A percentile compares a stretch with the other conserved stretches of the same genome.
Conservation (phyloP, 345 rosid genomes). For the Citrus glauca region DNA sequence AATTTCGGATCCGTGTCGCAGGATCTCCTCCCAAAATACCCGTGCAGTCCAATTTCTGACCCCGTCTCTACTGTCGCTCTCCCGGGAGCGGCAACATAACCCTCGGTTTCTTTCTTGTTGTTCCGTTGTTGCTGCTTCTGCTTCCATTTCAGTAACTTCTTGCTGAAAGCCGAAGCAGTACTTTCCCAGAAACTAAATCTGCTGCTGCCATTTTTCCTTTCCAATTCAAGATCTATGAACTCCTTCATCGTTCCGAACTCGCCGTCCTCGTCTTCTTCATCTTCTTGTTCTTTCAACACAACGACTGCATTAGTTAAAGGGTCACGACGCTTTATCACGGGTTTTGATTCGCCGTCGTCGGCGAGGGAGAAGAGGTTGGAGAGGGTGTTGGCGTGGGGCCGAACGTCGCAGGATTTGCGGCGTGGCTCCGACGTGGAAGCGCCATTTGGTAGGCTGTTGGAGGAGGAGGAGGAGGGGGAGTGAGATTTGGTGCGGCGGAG, state of each 20-base stretch:
- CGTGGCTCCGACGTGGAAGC: slow-evolving; percentile 35
- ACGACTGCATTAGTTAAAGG: not conserved
- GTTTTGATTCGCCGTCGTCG: slow-evolving; percentile 14
- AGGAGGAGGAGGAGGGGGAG: slow-evolving; percentile 36
- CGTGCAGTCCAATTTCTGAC: slow-evolving; percentile 42
- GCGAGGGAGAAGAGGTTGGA: slow-evolving; percentile 42
- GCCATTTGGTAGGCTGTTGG: slow-evolving; percentile 20
- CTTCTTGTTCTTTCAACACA: slow-evolving; percentile 14
- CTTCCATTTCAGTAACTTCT: slow-evolving; percentile 52
- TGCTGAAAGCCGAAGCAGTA: slow-evolving; percentile 44
- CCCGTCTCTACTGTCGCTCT: slow-evolving; percentile 35
- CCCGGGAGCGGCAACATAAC: slow-evolving; percentile 5
- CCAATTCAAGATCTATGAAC: slow-evolving; percentile 62
- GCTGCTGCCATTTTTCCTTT: slow-evolving; percentile 24
- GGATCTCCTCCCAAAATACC: slow-evolving; percentile 47
- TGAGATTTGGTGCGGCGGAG: slow-evolving; percentile 56
- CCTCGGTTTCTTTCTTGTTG: slow-evolving; percentile 14
- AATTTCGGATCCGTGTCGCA: slow-evolving; percentile 46
- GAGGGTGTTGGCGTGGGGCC: slow-evolving; percentile 30
- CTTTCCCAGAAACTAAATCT: slow-evolving; percentile 39
- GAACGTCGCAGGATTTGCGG: slow-evolving; percentile 55
- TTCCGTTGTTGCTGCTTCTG: slow-evolving; percentile 16
- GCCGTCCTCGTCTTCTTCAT: slow-evolving; percentile 23
- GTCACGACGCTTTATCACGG: not conserved
- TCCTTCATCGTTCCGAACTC: slow-evolving; percentile 63